These are phyloP conservation scores for Macrophomina phaseolina DNA, from an alignment of 2,329 filamentous ascomycete species.

Conservation along the genomic window DNA sequence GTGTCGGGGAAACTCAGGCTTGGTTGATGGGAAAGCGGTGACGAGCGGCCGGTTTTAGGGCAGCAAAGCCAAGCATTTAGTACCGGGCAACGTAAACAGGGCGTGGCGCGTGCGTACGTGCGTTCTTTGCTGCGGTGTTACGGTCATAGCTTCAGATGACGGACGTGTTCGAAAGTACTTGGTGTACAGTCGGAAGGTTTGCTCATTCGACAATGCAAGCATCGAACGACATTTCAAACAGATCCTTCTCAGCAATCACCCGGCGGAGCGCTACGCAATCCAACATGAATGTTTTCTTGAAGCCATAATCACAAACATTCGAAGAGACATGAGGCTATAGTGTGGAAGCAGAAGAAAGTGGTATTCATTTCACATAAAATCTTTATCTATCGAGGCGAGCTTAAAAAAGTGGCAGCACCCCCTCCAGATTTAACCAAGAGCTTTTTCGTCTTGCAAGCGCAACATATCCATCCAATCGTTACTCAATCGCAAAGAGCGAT, in stretches of 20 bases:
- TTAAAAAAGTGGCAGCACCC: conserved; percentile 2
- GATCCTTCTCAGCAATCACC: too few species aligned
- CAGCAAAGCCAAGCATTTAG: background rate
- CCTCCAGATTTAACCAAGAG: conserved; percentile 15
- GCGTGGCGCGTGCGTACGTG: background rate
- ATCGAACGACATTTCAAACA: too few species aligned
- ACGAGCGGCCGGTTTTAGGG: background rate
- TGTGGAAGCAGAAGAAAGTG: background rate
- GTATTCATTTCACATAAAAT: conserved; percentile 22
- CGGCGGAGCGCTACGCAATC: too few species aligned
- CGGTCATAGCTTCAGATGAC: conserved; percentile 8
- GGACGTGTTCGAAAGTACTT: background rate
- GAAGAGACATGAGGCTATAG: background rate
- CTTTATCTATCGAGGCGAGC: conserved; percentile 22
- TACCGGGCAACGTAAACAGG: background rate
- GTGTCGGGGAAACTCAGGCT: background rate
- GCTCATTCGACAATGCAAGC: too few species aligned
- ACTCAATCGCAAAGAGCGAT: background rate
- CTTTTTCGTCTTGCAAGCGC: conserved; percentile 1
- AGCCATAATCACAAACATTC: background rate
- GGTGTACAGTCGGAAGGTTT: background rate
- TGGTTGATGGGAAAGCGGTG: background rate
- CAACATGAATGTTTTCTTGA: background rate
- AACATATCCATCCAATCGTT: conserved; percentile 12
- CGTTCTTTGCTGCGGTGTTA: background rate